These are phyloP conservation scores for Cavenderia fasciculata DNA, from an alignment of 78 protist species.

Conservation along the genomic window DNA sequence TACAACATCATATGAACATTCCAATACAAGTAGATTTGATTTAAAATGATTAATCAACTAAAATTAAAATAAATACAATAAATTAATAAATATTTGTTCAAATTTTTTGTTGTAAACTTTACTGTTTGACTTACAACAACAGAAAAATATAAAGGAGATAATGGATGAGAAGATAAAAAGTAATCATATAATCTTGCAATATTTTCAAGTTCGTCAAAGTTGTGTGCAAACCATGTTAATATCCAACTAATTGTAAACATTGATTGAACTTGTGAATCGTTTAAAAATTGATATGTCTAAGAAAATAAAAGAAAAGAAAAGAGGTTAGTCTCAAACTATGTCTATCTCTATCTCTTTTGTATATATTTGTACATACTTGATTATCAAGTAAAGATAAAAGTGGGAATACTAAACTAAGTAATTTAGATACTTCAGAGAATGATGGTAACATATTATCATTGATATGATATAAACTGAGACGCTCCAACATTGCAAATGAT, in stretches of 20 bases:
- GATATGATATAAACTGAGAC: constrained; percentile 63
- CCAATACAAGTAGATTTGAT: constrained; percentile 15
- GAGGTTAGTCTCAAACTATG: not conserved
- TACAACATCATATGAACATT: constrained; percentile 40
- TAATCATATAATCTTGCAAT: constrained; percentile 60
- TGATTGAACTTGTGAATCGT: constrained; percentile 55
- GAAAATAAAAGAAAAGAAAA: not conserved
- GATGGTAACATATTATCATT: constrained; percentile 51
- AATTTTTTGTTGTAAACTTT: not conserved
- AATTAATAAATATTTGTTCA: not conserved
- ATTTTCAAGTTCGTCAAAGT: constrained; percentile 44
- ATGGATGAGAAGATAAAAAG: constrained; percentile 65
- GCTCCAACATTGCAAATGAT: constrained; percentile 70
- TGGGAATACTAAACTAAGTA: constrained; percentile 47
- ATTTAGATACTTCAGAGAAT: constrained; percentile 33
- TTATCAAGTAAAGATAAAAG: constrained; percentile 18
- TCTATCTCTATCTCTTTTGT: not conserved
- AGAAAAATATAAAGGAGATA: constrained; percentile 46
- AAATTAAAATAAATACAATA: not conserved
- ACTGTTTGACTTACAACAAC: not conserved
- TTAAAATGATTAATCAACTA: constrained; percentile 34
- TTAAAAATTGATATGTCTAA: constrained; percentile 28
- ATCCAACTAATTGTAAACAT: constrained; percentile 80
- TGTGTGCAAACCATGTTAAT: constrained; percentile 81
- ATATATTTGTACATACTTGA: constrained; percentile 3